These are phyloP conservation scores for Butyriboletus loyo DNA, from an alignment of 768 basidiomycete species.

Conservation along the genomic window DNA sequence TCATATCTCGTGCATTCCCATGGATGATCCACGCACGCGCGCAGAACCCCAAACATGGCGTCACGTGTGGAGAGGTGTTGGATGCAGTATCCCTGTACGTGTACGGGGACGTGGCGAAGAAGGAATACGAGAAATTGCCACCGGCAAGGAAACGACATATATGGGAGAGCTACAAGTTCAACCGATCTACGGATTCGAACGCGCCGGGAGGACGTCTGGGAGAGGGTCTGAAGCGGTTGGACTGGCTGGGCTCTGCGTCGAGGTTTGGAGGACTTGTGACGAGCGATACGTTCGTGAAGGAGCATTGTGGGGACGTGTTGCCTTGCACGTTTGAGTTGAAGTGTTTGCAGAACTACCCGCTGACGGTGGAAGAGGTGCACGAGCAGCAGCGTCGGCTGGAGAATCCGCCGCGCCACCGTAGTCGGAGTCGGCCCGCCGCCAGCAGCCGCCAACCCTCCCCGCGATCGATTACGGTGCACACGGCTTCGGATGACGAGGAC, in stretches of 20 bases:
- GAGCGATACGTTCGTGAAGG: constrained; percentile 43
- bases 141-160: constrained; percentile 40
- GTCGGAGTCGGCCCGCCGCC: constrained; percentile 16
- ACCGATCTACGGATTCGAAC: constrained; percentile 59
- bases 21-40: constrained; percentile 54
- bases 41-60: constrained; percentile 43
- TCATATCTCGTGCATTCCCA: constrained; percentile 54
- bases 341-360: constrained; percentile 45
- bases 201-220: constrained; percentile 71
- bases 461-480: constrained; percentile 9
- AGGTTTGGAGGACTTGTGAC: constrained; percentile 60
- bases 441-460: constrained; percentile 21
- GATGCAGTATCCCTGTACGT: constrained; percentile 52
- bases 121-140: constrained; percentile 49
- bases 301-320: constrained; percentile 44
- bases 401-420: constrained; percentile 17
- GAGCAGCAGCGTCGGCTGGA: constrained; percentile 42
- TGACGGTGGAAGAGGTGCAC: constrained; percentile 48
- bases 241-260: constrained; percentile 58
- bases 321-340: constrained; percentile 62
- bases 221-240: constrained; percentile 60
- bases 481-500: constrained; percentile 11
- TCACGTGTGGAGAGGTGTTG: constrained; percentile 67
- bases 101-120: constrained; percentile 46
- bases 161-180: constrained; percentile 54